A percentile compares a stretch with the other conserved stretches of the same genome.
These are phyloP conservation scores for Neurospora sp. DNA, from an alignment of 495 filamentous ascomycete species.

Conservation along the genomic window DNA sequence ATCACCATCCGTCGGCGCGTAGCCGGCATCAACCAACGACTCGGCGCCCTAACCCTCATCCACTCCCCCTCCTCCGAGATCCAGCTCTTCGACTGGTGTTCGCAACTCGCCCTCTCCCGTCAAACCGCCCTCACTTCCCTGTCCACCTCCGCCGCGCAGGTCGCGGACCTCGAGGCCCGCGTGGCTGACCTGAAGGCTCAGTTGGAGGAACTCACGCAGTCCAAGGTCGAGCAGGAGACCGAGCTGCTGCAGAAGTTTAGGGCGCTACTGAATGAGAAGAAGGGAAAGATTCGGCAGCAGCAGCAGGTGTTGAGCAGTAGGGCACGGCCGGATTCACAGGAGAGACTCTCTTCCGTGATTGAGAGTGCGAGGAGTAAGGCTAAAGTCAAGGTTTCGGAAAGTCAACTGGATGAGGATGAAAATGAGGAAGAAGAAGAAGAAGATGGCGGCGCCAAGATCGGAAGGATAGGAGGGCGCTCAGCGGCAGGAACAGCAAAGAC, in stretches of 20 bases:
- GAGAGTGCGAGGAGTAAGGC: background rate
- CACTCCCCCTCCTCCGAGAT: conserved; percentile 56
- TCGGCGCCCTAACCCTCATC: conserved; percentile 54
- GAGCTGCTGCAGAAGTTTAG: conserved; percentile 63
- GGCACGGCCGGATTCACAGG: background rate
- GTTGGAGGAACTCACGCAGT: conserved; percentile 52
- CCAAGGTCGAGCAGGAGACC: conserved; percentile 59
- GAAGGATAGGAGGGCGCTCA: conserved; percentile 2
- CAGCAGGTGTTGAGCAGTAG: conserved; percentile 50
- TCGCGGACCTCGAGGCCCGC: conserved; percentile 37
- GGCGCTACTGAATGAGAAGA: conserved; percentile 73
- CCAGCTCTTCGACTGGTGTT: conserved; percentile 65
- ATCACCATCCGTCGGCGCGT: conserved; percentile 36
- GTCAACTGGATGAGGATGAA: background rate
- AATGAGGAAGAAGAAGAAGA: background rate
- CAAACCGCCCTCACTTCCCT: conserved; percentile 31
- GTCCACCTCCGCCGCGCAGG: conserved; percentile 31
- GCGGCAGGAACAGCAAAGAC: conserved; percentile 6
- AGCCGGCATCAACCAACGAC: conserved; percentile 51
- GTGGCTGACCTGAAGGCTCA: conserved; percentile 41
- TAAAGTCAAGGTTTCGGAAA: background rate
- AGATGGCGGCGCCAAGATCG: background rate
- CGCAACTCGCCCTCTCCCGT: conserved; percentile 24
- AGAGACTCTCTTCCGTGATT: background rate
- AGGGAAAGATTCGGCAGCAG: conserved; percentile 82